These are phyloP conservation scores for Fusarium tricinctum DNA, from an alignment of 2,329 filamentous ascomycete species.

Conservation along the genomic window DNA sequence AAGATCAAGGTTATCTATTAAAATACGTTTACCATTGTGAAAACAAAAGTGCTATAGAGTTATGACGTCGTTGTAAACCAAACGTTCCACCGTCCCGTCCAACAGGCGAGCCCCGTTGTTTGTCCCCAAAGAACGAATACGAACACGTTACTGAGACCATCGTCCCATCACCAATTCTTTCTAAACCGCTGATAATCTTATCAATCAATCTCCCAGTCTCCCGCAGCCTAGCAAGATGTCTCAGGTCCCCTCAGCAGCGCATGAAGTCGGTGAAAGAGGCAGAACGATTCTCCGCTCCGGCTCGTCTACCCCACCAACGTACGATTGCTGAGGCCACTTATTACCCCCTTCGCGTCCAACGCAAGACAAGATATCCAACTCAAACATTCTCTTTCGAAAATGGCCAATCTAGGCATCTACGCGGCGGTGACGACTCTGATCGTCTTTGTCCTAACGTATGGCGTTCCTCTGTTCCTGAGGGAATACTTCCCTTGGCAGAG, in stretches of 20 bases:
- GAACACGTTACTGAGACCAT: not conserved
- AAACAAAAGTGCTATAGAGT: not conserved
- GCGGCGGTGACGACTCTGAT: constrained; percentile 33
- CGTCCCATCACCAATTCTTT: not conserved
- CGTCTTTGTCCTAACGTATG: constrained; percentile 46
- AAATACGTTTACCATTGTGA: too few relatives aligned
- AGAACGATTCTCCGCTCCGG: constrained; percentile 44
- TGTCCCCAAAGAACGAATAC: constrained; percentile 1
- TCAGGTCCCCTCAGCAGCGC: not conserved
- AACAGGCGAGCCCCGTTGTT: not conserved
- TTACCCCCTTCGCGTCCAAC: constrained; percentile 17
- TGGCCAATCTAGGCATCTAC: constrained; percentile 33
- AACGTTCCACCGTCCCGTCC: not conserved
- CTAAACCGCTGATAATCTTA: not conserved
- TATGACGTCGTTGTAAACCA: constrained; percentile 4
- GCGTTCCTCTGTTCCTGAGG: constrained; percentile 51
- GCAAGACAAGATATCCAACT: not conserved
- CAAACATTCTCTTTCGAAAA: constrained; percentile 6
- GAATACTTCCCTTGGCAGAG: constrained; percentile 56
- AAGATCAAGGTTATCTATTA: too few relatives aligned
- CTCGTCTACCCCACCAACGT: constrained; percentile 38
- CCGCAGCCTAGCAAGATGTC: not conserved
- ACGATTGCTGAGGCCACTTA: constrained; percentile 24
- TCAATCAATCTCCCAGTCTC: not conserved
- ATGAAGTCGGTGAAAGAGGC: constrained; percentile 32